Percentiles rank a stretch among this genome's conserved stretches.
Conservation (phyloP, 2,329 filamentous ascomycete genomes). For the Xylariaceae sp. region DNA sequence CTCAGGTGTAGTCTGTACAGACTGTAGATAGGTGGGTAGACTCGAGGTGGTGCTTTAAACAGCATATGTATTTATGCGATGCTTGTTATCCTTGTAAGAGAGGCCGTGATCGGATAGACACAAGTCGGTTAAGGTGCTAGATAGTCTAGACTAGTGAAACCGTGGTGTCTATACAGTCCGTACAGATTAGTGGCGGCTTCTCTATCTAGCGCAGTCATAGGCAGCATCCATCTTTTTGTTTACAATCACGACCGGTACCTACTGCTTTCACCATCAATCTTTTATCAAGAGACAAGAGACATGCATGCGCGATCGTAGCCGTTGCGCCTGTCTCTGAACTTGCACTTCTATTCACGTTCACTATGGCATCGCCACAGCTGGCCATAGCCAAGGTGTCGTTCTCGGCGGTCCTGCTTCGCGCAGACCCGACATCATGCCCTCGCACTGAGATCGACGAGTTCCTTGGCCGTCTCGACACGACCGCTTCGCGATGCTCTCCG, state of each 20-base stretch:
- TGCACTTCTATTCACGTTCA: not conserved
- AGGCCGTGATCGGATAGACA: no score
- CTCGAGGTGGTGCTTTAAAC: no score
- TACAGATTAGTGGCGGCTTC: no score
- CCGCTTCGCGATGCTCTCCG: constrained; percentile 66
- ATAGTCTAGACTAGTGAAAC: no score
- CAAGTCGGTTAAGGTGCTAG: no score
- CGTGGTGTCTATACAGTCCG: no score
- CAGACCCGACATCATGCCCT: constrained; percentile 64
- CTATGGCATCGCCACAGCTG: constrained; percentile 63
- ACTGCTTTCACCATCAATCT: not conserved
- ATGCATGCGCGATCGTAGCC: constrained; percentile 7
- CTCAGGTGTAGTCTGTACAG: no score
- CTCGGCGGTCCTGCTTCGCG: constrained; percentile 64
- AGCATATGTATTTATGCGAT: no score
- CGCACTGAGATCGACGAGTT: constrained; percentile 66
- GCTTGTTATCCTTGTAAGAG: no score
- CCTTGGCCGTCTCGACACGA: constrained; percentile 58
- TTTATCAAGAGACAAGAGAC: not conserved
- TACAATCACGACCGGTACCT: not conserved
- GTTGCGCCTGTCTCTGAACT: not conserved
- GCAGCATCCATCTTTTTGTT: no score
- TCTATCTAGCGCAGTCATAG: no score
- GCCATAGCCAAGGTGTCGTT: constrained; percentile 77
- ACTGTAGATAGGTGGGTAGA: no score